Evolutionary conservation across 345 rosid species (phyloP).

Genomic region (Mercurialis annua): DNA sequence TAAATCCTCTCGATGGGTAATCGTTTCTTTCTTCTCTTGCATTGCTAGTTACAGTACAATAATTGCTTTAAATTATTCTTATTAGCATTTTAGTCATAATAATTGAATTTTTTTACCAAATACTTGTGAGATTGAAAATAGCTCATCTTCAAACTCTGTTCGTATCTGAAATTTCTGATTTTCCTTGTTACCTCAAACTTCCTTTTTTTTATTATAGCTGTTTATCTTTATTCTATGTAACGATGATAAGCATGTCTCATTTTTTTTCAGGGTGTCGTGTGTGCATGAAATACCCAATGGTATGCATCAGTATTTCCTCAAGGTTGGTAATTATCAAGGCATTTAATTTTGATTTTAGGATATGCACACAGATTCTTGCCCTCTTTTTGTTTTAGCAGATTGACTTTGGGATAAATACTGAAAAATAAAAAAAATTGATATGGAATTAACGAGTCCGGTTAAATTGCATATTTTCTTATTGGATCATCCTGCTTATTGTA

Average conservation of each 20-base stretch:
- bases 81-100: not conserved
- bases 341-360: slow-evolving; percentile 1
- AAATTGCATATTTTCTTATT: not conserved
- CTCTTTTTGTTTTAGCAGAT: no score
- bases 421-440: not conserved
- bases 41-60: not conserved
- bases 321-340: slow-evolving; percentile 39
- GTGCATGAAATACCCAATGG: slow-evolving; percentile 65
- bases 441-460: not conserved
- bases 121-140: not conserved
- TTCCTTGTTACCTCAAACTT: not conserved
- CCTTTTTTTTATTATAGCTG: not conserved
- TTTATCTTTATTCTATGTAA: not conserved
- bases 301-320: slow-evolving; percentile 84
- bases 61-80: not conserved
- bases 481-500: not conserved
- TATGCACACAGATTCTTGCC: not conserved
- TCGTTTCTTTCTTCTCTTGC: slow-evolving; percentile 17
- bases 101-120: not conserved
- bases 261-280: slow-evolving; percentile 59
- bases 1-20: slow-evolving; percentile 95
- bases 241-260: not conserved
- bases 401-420: not conserved
- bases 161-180: not conserved
- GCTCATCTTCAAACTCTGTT: no score